Evolutionary conservation across 2,329 filamentous ascomycete species (phyloP).

Genomic region (Periconia sp.): DNA sequence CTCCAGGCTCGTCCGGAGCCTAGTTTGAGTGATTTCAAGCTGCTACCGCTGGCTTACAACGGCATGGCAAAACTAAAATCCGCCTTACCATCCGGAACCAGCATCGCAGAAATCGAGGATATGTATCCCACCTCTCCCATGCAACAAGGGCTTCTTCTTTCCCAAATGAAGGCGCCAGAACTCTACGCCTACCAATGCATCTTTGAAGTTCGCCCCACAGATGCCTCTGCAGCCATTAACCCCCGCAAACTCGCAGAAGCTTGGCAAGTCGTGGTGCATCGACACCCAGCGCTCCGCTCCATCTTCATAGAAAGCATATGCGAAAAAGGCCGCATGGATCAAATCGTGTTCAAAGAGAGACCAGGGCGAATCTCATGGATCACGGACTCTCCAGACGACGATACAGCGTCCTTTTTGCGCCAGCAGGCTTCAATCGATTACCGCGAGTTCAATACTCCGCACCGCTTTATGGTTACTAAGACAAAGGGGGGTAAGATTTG

Average conservation of each 20-base stretch:
- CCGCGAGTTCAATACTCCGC: constrained; percentile 42
- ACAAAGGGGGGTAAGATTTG: constrained; percentile 43
- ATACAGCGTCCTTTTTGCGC: constrained; percentile 19
- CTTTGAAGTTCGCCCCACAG: constrained; percentile 27
- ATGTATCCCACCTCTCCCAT: constrained; percentile 35
- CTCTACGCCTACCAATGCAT: constrained; percentile 35
- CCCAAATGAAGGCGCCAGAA: constrained; percentile 32
- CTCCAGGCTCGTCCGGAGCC: constrained; percentile 26
- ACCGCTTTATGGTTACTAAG: constrained; percentile 51
- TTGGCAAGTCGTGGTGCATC: constrained; percentile 39
- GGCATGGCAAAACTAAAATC: constrained; percentile 25
- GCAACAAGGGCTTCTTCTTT: constrained; percentile 34
- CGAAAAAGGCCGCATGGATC: constrained; percentile 34
- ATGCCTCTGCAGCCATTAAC: constrained; percentile 17
- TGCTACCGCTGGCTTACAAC: constrained; percentile 34
- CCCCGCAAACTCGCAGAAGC: constrained; percentile 30
- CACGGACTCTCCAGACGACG: constrained; percentile 22
- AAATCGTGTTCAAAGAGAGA: constrained; percentile 33
- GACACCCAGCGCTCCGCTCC: constrained; percentile 34
- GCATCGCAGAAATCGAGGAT: constrained; percentile 26
- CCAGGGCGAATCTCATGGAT: constrained; percentile 28
- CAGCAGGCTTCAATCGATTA: constrained; percentile 28
- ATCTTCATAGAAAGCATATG: constrained; percentile 39
- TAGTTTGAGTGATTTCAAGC: constrained; percentile 31
- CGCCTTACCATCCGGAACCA: constrained; percentile 19